Percentiles rank a stretch among this genome's conserved stretches.
Evolutionary conservation across 441 rosid genomes (phyloP).

Genomic region (Dalechampia spathulata): DNA sequence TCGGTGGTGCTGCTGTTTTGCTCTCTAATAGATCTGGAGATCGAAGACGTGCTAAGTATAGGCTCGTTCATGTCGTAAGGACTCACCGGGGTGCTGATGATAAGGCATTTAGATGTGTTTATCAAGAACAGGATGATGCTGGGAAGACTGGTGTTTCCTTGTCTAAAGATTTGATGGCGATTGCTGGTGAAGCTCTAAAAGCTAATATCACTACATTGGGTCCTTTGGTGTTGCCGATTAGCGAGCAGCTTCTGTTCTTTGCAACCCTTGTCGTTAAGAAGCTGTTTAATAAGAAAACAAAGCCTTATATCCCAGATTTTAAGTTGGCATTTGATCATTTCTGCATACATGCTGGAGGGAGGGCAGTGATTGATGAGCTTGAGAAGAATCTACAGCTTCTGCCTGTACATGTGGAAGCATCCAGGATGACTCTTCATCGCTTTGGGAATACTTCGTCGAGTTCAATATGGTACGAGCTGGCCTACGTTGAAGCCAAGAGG

Average conservation of each 20-base stretch:
- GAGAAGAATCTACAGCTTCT: conserved; percentile 67
- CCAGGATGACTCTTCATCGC: conserved; percentile 67
- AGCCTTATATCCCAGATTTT: conserved; percentile 70
- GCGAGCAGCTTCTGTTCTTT: conserved; percentile 71
- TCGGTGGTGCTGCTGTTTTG: conserved; percentile 58
- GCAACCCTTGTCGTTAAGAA: conserved; percentile 45
- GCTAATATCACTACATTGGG: conserved; percentile 65
- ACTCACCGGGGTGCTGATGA: conserved; percentile 71
- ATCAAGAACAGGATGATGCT: conserved; percentile 57
- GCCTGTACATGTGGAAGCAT: conserved; percentile 62
- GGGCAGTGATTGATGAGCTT: conserved; percentile 72
- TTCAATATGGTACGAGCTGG: conserved; percentile 75
- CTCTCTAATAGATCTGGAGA: conserved; percentile 50
- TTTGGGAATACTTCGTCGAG: conserved; percentile 77
- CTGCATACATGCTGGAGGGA: conserved; percentile 69
- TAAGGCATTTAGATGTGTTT: conserved; percentile 59
- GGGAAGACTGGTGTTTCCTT: conserved; percentile 58
- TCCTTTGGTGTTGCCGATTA: conserved; percentile 61
- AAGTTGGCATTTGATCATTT: conserved; percentile 74
- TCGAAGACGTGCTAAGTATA: conserved; percentile 48
- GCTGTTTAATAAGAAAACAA: conserved; percentile 36
- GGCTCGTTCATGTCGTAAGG: conserved; percentile 58
- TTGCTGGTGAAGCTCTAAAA: conserved; percentile 64
- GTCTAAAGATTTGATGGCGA: conserved; percentile 70
- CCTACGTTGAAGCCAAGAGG: conserved; percentile 53